Evolutionary conservation across 371 early-diverging fungal genomes (phyloP), one percentile per base, ranked within the genome.

Genomic region (Lichtheimia ramosa): DNA sequence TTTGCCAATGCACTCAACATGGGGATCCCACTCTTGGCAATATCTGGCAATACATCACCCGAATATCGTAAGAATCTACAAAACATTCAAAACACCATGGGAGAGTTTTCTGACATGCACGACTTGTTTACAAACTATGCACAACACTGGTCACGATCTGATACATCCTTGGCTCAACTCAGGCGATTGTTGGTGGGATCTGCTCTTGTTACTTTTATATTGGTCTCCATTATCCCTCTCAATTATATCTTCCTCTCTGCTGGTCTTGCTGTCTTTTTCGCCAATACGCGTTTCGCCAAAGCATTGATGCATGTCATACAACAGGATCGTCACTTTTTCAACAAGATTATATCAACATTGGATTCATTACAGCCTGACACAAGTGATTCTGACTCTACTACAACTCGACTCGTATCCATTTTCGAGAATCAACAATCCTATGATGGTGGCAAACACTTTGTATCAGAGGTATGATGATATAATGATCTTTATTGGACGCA

Each of bases 31-130:
- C 46, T 50, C 48, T 51, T 15, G 50, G 51, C 50, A 54, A 50
- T 43, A 57, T 70, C 41, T 16, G 72, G 46, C 0, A 46, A 73
- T 52, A 23, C 65, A 4, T 74, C 75, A 1, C 79, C 79, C 10
- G 75, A 75, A 23, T 75, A 75, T 24, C 42, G 68, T 0, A 62
- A 51, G 8, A 78, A 78, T 20, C 57, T 78, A 56, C 70, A 74
- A 50, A 74, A 78, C 43, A 51, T 78, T 7, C 79, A 78, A 51
- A 74, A 78, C 28, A 75, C 73, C 73, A 78, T 78, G 79, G 79
- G 75, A 25, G 75, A 78, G 60, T 67, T 71, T 52, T 57, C 64
- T 42, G 73, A 67, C 50, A 25, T 60, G 3, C 67, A 78, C 39
- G 79, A 78, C 50, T 24, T 63, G 28, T 28, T 66, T 21, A 58